Evolutionary conservation across 345 rosid genomes (phyloP), one percentile per base, ranked within the genome.

Genomic region (Arabidopsis arenosa): DNA sequence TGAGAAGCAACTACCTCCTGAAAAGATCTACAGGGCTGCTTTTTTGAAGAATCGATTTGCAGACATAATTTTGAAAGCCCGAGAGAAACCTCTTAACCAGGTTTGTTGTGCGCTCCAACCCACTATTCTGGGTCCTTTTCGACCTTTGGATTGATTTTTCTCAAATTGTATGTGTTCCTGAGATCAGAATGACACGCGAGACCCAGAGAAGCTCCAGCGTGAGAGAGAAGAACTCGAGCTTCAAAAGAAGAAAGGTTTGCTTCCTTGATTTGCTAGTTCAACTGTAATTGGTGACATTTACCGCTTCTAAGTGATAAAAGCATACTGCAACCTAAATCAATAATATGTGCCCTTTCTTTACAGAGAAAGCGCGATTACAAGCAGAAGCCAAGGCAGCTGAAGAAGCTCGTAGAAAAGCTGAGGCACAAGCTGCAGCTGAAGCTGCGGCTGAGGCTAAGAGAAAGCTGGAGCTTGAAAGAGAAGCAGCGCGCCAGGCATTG

Each of bases 361-460:
- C 83, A 93, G 98, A 93, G 72, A 91, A 87, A 80, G 90, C 93
- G 45, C 83, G 92, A 49, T 72, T 93, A 45, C 92, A 82, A 84
- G 93, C 93, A 35, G 97, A 89, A 84, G 97, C 92, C 10, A 91
- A 80, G 82, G 96, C 91, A 40, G 98, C 93, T 56, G 91, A 89
- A 84, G 92, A 86, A 81, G 92, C 90, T 78, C 79, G 77, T 74
- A 89, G 82, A 82, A 89, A 78, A 62, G 95, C 89, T 48, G 96
- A 82, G 81, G 93, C 89, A 26, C 85, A 83, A 79, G 92, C 90
- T 70, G 96, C 89, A 59, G 92, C 90, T 17, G 79, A 75, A 59
- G 79, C 79, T 40, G 79, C 68, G 35, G 73, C 61, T 63, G 96
- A 91, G 81, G 92, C 86, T 37, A 89, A 78, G 86, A 89, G 84